phyloP scores from a whole-genome alignment of 345 rosid species.

The Lumnitzera littorea region DNA sequence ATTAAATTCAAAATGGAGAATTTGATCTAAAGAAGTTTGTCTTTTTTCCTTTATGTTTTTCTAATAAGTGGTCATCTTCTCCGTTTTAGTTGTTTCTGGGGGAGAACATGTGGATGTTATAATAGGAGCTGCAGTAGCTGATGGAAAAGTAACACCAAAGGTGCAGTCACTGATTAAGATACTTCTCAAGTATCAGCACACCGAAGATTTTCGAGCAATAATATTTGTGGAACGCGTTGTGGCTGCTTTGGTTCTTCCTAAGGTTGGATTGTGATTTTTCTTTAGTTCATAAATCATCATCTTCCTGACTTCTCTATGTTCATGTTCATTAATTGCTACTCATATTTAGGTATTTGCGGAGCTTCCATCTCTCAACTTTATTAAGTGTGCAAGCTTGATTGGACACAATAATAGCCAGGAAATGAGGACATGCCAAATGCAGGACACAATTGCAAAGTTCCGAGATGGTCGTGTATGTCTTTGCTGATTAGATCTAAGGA shows the following conservation, averaged over 20 bases:
- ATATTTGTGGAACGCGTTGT: slow-evolving; percentile 98
- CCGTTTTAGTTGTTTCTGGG: slow-evolving; percentile 73
- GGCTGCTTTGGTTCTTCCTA: slow-evolving; percentile 95
- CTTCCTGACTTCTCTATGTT: neutral
- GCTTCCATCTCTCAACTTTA: slow-evolving; percentile 86
- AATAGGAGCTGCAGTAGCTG: slow-evolving; percentile 98
- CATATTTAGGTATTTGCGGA: slow-evolving; percentile 71
- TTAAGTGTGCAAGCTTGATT: slow-evolving; percentile 86
- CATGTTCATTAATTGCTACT: slow-evolving; percentile 5
- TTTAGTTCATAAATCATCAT: neutral
- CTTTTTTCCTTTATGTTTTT: neutral
- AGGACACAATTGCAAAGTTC: slow-evolving; percentile 84
- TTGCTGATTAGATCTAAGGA: slow-evolving; percentile 1
- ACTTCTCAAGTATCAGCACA: slow-evolving; percentile 79
- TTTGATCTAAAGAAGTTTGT: neutral
- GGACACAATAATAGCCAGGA: slow-evolving; percentile 98
- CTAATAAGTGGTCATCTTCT: slow-evolving; percentile 12
- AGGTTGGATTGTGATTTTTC: slow-evolving; percentile 36
- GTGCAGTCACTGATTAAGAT: slow-evolving; percentile 84
- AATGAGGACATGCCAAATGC: slow-evolving; percentile 93
- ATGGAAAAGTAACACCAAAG: slow-evolving; percentile 98
- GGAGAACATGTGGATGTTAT: slow-evolving; percentile 95
- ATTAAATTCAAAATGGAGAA: too few species aligned
- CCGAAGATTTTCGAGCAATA: slow-evolving; percentile 95
- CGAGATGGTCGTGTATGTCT: slow-evolving; percentile 90